These are phyloP conservation scores for Globisporangium uncinulatum DNA, from an alignment of 352 stramenopile genomes.

Conservation along the genomic window DNA sequence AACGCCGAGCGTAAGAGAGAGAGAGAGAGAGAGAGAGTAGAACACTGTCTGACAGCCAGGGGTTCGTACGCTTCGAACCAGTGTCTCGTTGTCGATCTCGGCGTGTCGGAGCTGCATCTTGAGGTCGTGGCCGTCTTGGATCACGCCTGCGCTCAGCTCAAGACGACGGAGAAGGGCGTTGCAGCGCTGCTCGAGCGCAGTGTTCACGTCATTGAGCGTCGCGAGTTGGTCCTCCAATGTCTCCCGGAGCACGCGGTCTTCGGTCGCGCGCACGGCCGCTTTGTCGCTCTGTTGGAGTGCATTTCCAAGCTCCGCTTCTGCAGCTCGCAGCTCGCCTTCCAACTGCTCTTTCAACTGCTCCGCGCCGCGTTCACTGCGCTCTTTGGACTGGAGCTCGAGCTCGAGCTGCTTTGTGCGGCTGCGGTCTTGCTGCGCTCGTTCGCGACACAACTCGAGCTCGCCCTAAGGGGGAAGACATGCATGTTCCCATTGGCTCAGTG, in stretches of 20 bases:
- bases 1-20: background rate
- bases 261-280: slow-evolving; percentile 37
- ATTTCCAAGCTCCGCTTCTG: slow-evolving; percentile 45
- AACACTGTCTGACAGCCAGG: background rate
- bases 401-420: slow-evolving; percentile 52
- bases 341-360: slow-evolving; percentile 35
- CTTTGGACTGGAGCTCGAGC: slow-evolving; percentile 33
- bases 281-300: slow-evolving; percentile 45
- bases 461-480: slow-evolving; percentile 14
- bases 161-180: slow-evolving; percentile 60
- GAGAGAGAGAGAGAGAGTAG: background rate
- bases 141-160: slow-evolving; percentile 40
- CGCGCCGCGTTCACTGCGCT: slow-evolving; percentile 26
- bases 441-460: slow-evolving; percentile 35
- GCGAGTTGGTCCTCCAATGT: slow-evolving; percentile 61
- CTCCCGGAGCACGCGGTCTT: slow-evolving; percentile 43
- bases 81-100: slow-evolving; percentile 67
- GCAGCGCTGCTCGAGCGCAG: slow-evolving; percentile 62
- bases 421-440: slow-evolving; percentile 50
- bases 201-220: slow-evolving; percentile 73
- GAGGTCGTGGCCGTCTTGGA: slow-evolving; percentile 53
- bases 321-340: slow-evolving; percentile 45
- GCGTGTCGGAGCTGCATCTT: slow-evolving; percentile 54
- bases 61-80: slow-evolving; percentile 27
- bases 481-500: background rate